Evolutionary conservation across 2,329 filamentous ascomycete genomes (phyloP).

Genomic region (Paecilomyces dactylethromorphus): DNA sequence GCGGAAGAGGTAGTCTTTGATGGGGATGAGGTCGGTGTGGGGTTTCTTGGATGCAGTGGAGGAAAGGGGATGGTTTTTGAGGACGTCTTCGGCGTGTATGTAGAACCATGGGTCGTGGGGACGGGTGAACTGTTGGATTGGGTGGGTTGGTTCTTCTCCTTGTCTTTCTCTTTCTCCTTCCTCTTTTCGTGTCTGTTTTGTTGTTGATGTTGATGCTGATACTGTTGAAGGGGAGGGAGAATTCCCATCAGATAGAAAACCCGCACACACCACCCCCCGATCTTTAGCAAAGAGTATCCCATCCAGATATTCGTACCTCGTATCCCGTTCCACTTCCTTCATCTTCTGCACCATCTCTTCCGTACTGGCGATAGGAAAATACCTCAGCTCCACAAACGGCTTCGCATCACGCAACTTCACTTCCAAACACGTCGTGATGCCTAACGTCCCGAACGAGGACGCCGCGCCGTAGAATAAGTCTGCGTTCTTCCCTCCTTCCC

Average conservation of each 20-base stretch:
- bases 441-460: background rate
- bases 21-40: constrained; percentile 16
- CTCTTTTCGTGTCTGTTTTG: too few species aligned
- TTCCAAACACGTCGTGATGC: background rate
- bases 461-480: background rate
- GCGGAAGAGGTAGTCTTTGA: constrained; percentile 33
- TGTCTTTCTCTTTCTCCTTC: too few species aligned
- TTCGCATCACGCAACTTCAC: background rate
- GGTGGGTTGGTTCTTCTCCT: constrained; percentile 46
- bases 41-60: constrained; percentile 12
- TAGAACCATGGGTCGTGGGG: constrained; percentile 67
- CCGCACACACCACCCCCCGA: background rate
- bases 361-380: background rate
- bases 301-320: background rate
- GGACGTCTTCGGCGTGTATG: constrained; percentile 51
- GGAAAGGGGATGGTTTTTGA: background rate
- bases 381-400: background rate
- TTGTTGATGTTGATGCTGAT: constrained; percentile 52
- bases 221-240: constrained; percentile 54
- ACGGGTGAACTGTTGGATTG: constrained; percentile 46
- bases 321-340: background rate
- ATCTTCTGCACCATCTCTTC: background rate
- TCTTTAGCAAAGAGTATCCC: background rate
- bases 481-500: background rate
- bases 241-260: constrained; percentile 40